phyloP scores from a whole-genome alignment of 768 basidiomycete species.

The Tylopilus plumbeoviolaceoides region DNA sequence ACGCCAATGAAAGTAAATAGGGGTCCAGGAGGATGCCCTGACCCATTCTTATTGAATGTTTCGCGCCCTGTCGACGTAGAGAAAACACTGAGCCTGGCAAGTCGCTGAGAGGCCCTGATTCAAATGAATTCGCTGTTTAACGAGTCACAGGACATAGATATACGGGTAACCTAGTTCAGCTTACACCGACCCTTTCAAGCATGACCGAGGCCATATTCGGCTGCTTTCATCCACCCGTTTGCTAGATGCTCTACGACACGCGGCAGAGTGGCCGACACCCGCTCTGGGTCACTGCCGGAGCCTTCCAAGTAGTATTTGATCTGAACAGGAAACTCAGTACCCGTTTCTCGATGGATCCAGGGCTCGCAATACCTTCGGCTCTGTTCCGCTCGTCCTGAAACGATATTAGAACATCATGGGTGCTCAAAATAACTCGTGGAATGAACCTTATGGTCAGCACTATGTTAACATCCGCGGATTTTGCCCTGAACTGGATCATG shows the following conservation, averaged over 20 bases:
- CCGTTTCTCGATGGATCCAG: background rate
- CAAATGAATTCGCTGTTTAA: background rate
- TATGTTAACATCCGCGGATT: slow-evolving; percentile 42
- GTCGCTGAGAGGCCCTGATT: background rate
- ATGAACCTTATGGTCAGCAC: slow-evolving; percentile 66
- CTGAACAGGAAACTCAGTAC: slow-evolving; percentile 27
- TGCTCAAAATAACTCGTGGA: background rate
- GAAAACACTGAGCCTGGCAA: background rate
- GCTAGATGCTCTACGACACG: slow-evolving; percentile 58
- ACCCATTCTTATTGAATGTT: too few species aligned
- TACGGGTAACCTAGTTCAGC: background rate
- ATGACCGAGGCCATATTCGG: slow-evolving; percentile 43
- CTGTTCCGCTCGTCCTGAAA: slow-evolving; percentile 80
- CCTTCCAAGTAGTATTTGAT: slow-evolving; percentile 92
- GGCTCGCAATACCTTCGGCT: slow-evolving; percentile 62
- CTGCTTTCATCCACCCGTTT: slow-evolving; percentile 64
- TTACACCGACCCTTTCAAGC: background rate
- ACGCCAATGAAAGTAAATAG: background rate
- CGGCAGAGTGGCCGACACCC: slow-evolving; percentile 48
- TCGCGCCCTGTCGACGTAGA: too few species aligned
- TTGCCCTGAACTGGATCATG: slow-evolving; percentile 78
- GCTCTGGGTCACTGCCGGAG: slow-evolving; percentile 47
- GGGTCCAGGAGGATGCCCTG: too few species aligned
- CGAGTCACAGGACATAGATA: background rate
- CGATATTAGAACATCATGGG: background rate